Base-by-base conservation (phyloP, 495 filamentous ascomycete genomes). In the Penicillium arizonense region DNA sequence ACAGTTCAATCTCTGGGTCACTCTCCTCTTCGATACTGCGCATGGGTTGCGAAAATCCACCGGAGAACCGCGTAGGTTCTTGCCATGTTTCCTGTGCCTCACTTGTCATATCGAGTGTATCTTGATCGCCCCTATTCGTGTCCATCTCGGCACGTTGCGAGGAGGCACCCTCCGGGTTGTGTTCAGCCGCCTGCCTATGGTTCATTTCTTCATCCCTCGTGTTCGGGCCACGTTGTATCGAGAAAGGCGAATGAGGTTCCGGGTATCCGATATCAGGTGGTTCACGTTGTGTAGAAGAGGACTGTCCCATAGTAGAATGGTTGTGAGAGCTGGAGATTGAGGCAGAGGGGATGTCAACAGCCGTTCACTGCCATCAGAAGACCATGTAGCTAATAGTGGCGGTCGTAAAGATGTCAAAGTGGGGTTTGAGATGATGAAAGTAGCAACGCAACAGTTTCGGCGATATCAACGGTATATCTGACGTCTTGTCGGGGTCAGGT, bases 291-390 rank as follows among this genome's bases (percentile, higher is more conserved):
- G 73, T 73, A 42, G 75, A 77, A 26, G 72, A 74, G 57, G 71
- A 68, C 59, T 76, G 75, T 73, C 75, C 75, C 75, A 77, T 77
- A 76, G 69, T 75, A 76, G 61, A 62, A 67, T 44, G 40, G 36
- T 60, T 37, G 28, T 14, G 42, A 48, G 10, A 56, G 44, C 32
- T 40, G 49, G 43, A 53, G 28, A 37, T 18, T 40, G 43, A 61
- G 32, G 50, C 54, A 47, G 33, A 47, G 53, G 50, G 49, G 48
- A 44, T 47, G 50, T 63, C 63, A 70, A 37, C 59, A 56, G 44
- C 55, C 54, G 55, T 57, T 56, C 62, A 71, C 59, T 65, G 69
- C 69, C 67, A 75, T 70, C 56, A 30, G 47, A 37, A 47, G 12
- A 50, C 18, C 48, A 50, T 50, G 26, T 48, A 20, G 21, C 14